Evolutionary conservation across 2,329 filamentous ascomycete species (phyloP).

Genomic region (Cordyceps javanica): DNA sequence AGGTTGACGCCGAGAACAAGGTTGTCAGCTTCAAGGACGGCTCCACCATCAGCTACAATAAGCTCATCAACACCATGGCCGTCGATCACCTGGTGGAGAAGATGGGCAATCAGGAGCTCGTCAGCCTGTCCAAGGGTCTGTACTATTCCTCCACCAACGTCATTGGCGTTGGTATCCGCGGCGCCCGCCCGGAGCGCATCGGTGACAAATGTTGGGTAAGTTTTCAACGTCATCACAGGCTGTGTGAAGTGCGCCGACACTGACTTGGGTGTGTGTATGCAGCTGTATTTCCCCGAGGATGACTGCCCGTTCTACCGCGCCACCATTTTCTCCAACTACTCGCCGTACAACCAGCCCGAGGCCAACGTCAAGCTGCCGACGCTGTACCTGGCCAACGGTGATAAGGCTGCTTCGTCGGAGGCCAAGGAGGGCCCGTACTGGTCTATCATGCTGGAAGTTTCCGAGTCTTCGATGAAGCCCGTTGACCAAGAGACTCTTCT

Average conservation of each 20-base stretch:
- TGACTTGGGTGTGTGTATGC: constrained; percentile 20
- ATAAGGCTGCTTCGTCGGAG: constrained; percentile 65
- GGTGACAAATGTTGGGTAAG: constrained; percentile 98
- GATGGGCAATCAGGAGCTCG: constrained; percentile 82
- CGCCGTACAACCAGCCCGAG: constrained; percentile 92
- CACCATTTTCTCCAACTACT: constrained; percentile 99
- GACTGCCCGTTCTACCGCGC: constrained; percentile 99
- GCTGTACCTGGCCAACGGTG: constrained; percentile 77
- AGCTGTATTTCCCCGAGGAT: constrained; percentile 98
- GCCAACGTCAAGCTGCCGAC: constrained; percentile 79
- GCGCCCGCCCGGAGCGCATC: constrained; percentile 85
- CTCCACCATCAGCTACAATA: constrained; percentile 79
- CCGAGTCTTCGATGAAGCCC: constrained; percentile 91
- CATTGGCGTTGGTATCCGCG: constrained; percentile 90
- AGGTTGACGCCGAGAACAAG: constrained; percentile 82
- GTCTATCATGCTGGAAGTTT: constrained; percentile 99
- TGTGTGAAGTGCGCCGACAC: constrained; percentile 19
- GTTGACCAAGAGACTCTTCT: constrained; percentile 81
- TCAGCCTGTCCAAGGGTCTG: constrained; percentile 78
- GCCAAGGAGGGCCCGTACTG: constrained; percentile 91
- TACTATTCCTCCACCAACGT: constrained; percentile 98
- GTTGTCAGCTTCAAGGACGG: constrained; percentile 76
- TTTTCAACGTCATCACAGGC: constrained; percentile 6
- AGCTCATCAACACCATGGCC: constrained; percentile 93
- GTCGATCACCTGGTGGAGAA: constrained; percentile 81